Evolutionary conservation across 2,329 filamentous ascomycete genomes (phyloP).

Genomic region (Cordyceps cateniannulata): DNA sequence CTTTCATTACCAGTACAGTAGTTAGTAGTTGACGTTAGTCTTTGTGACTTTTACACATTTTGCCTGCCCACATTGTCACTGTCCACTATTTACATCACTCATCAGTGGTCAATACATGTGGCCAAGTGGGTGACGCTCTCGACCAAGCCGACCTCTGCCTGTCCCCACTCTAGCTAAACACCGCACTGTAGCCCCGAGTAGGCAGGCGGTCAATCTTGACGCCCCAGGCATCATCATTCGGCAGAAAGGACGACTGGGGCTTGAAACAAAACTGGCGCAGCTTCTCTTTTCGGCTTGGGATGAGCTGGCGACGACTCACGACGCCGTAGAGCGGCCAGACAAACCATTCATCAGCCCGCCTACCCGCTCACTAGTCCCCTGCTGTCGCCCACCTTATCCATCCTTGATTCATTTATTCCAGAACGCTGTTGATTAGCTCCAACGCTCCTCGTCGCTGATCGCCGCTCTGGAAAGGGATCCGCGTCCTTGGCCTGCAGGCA

Average conservation of each 20-base stretch:
- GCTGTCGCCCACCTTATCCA: neutral
- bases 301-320: neutral
- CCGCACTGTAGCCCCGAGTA: neutral
- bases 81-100: neutral
- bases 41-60: neutral
- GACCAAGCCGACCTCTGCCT: neutral
- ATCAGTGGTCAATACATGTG: neutral
- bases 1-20: too few species aligned
- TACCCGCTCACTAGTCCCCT: neutral
- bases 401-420: neutral
- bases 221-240: neutral
- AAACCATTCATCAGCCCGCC: neutral
- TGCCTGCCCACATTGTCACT: neutral
- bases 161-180: neutral
- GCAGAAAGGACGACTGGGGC: conserved; percentile 1
- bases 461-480: neutral
- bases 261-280: neutral
- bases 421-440: neutral
- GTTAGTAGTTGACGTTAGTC: too few species aligned
- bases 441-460: neutral
- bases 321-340: neutral
- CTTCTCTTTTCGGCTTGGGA: neutral
- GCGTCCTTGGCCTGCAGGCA: neutral
- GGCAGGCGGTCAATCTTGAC: neutral
- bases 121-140: neutral